These are phyloP conservation scores for Neopestalotiopsis sp. DNA, from an alignment of 2,329 filamentous ascomycete genomes.

Conservation along the genomic window DNA sequence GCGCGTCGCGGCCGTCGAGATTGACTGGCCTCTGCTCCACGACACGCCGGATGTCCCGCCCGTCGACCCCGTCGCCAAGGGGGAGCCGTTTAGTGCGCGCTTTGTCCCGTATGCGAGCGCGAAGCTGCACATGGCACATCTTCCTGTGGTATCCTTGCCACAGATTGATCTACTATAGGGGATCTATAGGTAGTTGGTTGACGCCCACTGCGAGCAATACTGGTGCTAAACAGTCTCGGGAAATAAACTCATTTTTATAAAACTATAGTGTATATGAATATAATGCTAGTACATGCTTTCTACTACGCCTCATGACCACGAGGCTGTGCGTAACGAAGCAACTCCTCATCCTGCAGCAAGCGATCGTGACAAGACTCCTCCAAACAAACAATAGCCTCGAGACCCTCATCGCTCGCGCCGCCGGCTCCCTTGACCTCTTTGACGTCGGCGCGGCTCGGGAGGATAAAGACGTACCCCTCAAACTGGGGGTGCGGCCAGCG, in stretches of 20 bases:
- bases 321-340: constrained; percentile 20
- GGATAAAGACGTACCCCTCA: constrained; percentile 27
- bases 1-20: constrained; percentile 35
- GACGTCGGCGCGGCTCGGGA: constrained; percentile 22
- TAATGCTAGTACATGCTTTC: not conserved
- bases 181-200: not conserved
- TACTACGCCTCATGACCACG: constrained; percentile 6
- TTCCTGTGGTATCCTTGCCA: constrained; percentile 29
- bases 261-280: no score
- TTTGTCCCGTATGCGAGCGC: constrained; percentile 39
- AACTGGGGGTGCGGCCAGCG: constrained; percentile 25
- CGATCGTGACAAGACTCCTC: constrained; percentile 24
- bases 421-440: constrained; percentile 17
- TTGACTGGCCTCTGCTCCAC: constrained; percentile 35
- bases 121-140: constrained; percentile 38
- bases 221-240: not conserved
- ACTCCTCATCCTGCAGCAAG: constrained; percentile 24
- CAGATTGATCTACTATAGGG: constrained; percentile 23
- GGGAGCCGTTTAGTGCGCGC: constrained; percentile 32
- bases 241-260: not conserved
- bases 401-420: constrained; percentile 23
- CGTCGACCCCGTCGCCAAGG: constrained; percentile 23
- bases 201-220: not conserved
- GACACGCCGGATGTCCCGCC: constrained; percentile 33
- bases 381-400: constrained; percentile 27